Evolutionary conservation across 1,284 basidiomycete species (phyloP), one percentile per base, ranked within the genome.

Genomic region (Marasmius oreades): DNA sequence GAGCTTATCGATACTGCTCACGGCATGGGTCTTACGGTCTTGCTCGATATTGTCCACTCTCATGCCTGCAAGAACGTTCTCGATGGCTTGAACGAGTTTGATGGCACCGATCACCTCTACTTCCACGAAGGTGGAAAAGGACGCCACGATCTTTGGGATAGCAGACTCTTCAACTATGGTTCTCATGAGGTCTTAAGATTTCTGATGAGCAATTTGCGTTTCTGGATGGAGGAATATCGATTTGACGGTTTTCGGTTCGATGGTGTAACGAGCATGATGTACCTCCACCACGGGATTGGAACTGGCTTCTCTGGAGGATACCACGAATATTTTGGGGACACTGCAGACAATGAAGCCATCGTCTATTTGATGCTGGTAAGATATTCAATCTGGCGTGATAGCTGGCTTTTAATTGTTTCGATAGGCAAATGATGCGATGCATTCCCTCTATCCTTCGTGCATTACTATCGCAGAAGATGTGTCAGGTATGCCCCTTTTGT

Each of bases 221-320:
- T 90, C 78, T 99, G 90, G 80, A 86, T 98, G 74, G 95, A 99
- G 59, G 90, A 94, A 67, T 98, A 92, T 72, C 84, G 84, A 63
- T 98, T 99, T 69, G 96, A 98, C 66, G 96, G 96, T 3, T 99
- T 98, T 84, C 79, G 96, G 46, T 99, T 99, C 69, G 96, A 99
- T 64, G 96, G 96, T 42, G 96, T 99, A 43, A 99, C 96, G 3
- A 96, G 93, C 66, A 98, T 99, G 93, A 95, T 99, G 89, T 99
- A 98, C 74, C 76, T 82, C 33, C 96, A 99, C 68, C 96, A 99
- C 71, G 96, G 96, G 20, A 98, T 98, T 64, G 96, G 96, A 16
- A 86, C 95, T 2, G 96, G 95, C 2, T 99, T 99, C 76, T 96
- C 93, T 46, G 95, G 95, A 23, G 95, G 92, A 5, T 99, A 99